phyloP scores from a whole-genome alignment of 345 rosid species.

The Camelina sativa region DNA sequence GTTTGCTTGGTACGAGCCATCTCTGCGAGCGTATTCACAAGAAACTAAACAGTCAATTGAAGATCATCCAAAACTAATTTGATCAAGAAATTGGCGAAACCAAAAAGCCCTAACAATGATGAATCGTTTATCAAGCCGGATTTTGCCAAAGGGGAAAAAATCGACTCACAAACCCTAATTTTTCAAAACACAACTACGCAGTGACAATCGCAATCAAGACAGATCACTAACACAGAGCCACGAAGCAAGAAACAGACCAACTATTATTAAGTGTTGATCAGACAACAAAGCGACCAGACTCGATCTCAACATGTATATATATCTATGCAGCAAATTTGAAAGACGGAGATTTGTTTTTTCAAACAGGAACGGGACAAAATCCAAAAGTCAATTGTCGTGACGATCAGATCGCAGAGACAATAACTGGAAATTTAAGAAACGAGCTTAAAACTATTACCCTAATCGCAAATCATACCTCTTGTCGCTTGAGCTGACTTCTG shows the following conservation, averaged over 20 bases:
- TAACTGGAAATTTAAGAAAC: not conserved
- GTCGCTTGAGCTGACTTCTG: slow-evolving; percentile 17
- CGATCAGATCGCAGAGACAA: slow-evolving; percentile 3
- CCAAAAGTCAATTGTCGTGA: not conserved
- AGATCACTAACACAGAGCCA: not conserved
- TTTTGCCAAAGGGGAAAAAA: not conserved
- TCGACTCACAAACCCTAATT: slow-evolving; percentile 2
- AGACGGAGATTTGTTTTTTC: not conserved
- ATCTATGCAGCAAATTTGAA: not conserved
- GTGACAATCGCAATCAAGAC: not conserved
- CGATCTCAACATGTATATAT: not conserved
- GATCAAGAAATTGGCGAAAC: not conserved
- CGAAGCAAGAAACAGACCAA: not conserved
- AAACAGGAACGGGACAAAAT: not conserved
- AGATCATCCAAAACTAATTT: not conserved
- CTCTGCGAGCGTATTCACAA: slow-evolving; percentile 39
- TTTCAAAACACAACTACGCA: not conserved
- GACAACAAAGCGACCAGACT: not conserved
- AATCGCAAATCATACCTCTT: slow-evolving; percentile 26
- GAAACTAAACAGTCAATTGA: not conserved
- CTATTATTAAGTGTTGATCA: not conserved
- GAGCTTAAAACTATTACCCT: not conserved
- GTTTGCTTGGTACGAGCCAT: slow-evolving; percentile 97
- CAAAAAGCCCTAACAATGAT: not conserved
- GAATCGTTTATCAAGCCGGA: not conserved